These are phyloP conservation scores for Fusarium ramigenum DNA, from an alignment of 2,329 filamentous ascomycete genomes.

Conservation along the genomic window DNA sequence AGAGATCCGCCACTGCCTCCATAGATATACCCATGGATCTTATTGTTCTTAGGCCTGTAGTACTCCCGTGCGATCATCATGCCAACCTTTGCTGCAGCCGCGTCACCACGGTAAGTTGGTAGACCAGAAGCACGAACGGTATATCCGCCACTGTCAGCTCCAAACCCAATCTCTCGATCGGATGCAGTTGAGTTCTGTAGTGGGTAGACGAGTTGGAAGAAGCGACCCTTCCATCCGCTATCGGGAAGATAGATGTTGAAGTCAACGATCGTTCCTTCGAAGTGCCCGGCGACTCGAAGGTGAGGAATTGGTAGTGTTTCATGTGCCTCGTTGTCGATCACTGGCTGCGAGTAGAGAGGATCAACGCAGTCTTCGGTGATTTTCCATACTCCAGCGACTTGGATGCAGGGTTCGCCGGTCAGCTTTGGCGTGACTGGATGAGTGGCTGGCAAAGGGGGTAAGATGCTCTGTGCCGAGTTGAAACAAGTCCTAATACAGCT, in stretches of 20 bases:
- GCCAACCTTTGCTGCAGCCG: background rate
- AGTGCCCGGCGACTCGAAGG: background rate
- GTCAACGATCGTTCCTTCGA: rapidly evolving
- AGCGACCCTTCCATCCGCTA: background rate
- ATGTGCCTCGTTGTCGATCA: background rate
- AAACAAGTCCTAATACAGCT: background rate
- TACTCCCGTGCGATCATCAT: background rate
- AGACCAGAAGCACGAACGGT: background rate
- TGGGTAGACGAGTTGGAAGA: background rate
- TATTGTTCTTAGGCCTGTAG: rapidly evolving
- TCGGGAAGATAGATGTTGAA: background rate
- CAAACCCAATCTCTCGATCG: background rate
- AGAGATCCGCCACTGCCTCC: background rate
- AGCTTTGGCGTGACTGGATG: background rate
- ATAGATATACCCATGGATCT: background rate
- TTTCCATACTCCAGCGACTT: background rate
- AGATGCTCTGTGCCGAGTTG: background rate
- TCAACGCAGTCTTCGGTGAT: background rate
- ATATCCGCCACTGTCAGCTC: rapidly evolving
- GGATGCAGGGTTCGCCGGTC: background rate
- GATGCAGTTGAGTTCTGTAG: background rate
- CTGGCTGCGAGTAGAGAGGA: background rate
- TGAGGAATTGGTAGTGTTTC: rapidly evolving
- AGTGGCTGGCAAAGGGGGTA: rapidly evolving
- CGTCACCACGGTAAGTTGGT: background rate